A percentile compares a stretch with the other conserved stretches of the same genome.
These are phyloP conservation scores for Breviolum minutum DNA, from an alignment of 73 alveolate species.

Conservation along the genomic window DNA sequence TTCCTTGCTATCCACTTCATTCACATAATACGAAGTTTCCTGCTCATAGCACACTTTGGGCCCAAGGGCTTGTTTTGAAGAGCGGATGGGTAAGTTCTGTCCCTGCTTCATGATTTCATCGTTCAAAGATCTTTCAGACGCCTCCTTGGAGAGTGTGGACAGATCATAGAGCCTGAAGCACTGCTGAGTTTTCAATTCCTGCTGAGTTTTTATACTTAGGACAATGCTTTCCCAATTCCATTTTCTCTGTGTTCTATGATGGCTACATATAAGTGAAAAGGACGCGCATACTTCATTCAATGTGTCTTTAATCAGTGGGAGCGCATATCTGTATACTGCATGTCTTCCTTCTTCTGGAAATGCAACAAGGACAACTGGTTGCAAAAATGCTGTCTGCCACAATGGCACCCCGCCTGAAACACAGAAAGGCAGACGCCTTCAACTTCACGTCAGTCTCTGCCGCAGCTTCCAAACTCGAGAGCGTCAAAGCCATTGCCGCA, in stretches of 20 bases:
- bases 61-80: slow-evolving; percentile 1
- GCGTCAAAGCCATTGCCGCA: slow-evolving; percentile 22
- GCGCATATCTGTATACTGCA: no score
- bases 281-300: no score
- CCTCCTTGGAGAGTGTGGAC: slow-evolving; percentile 4
- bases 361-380: no score
- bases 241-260: no score
- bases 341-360: no score
- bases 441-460: neutral
- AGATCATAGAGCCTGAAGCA: neutral
- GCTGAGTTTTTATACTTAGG: no score
- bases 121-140: neutral
- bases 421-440: neutral
- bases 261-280: no score
- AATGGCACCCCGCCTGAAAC: neutral
- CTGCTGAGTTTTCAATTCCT: no score
- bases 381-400: no score
- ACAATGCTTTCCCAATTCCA: no score
- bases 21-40: slow-evolving; percentile 5
- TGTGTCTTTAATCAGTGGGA: no score
- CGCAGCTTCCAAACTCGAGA: neutral
- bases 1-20: neutral
- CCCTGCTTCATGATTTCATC: slow-evolving; percentile 7
- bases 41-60: slow-evolving; percentile 18
- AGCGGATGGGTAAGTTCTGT: slow-evolving; percentile 9